Base-by-base conservation (phyloP, 2,329 filamentous ascomycete genomes). In the Neonectria ditissima region DNA sequence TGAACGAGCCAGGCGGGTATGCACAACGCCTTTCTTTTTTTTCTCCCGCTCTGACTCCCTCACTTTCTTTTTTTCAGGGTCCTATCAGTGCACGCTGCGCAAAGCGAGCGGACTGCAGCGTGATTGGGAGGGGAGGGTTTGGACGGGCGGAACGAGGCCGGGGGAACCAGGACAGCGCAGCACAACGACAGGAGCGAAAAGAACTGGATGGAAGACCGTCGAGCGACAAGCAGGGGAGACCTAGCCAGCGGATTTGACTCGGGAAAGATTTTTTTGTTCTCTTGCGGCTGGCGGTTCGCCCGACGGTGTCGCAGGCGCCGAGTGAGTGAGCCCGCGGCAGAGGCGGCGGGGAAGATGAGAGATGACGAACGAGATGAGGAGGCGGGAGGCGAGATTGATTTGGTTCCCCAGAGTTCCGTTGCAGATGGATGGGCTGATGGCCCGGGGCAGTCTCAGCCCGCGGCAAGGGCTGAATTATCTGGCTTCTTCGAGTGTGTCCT, bases 211-310 rank as follows among this genome's bases (percentile, higher is more conserved):
- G 52, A 63, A 55, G 51, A 37, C 48, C 45, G 51, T 22, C 39
- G 59, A 37, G 52, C 65, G 63, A 71, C 66, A 73, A 51, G 65
- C 71, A 72, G 71, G 71, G 71, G 65, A 72, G 50, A 62, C 71
- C 71, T 41, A 66, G 69, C 52, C 61, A 66, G 22, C 44, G 4
- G 20, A 41, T 44, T 55, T 39, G 45, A 62, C 44, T 24, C 13
- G 34, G 52, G 63, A 37, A 54, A 30, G 24, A 5, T 47, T 37
- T 45, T 37, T n/a, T n/a, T n/a, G n/a, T n/a, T n/a, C n/a, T 39
- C 9, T 30, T 6, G 44, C 22, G 56, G 11, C 10, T 22, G 47
- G 39, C 13, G 37, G 52, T 41, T 60, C 18, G 26, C 47, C 43
- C 60, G 55, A 62, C 55, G 60, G 60, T 34, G 43, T 62, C 60